These are phyloP conservation scores for Metschnikowia kofuensis DNA, from an alignment of 805 yeast species.

Conservation along the genomic window DNA sequence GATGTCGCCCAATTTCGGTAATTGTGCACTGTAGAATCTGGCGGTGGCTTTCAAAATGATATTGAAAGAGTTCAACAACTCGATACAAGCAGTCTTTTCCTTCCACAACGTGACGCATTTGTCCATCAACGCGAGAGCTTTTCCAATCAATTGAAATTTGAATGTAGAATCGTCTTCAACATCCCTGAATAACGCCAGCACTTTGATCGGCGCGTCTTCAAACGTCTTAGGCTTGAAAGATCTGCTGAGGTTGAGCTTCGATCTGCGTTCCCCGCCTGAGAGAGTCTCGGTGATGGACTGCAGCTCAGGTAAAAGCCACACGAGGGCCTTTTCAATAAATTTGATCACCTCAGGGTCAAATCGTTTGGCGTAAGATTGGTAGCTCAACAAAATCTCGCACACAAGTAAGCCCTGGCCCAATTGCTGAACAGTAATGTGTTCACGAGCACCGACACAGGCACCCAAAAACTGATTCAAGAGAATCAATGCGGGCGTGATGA, in stretches of 20 bases:
- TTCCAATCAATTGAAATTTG: slow-evolving; percentile 32
- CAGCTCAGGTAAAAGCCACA: slow-evolving; percentile 43
- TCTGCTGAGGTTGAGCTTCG: slow-evolving; percentile 16
- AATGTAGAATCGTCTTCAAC: slow-evolving; percentile 15
- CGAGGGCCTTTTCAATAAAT: slow-evolving; percentile 53
- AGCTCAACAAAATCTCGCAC: slow-evolving; percentile 61
- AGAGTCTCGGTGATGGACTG: slow-evolving; percentile 17
- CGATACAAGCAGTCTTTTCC: slow-evolving; percentile 59
- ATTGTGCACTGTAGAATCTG: slow-evolving; percentile 30
- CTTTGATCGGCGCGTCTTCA: slow-evolving; percentile 6
- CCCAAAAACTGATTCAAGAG: slow-evolving; percentile 65
- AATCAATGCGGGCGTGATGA: slow-evolving; percentile 79
- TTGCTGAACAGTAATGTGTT: slow-evolving; percentile 28
- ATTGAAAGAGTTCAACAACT: slow-evolving; percentile 50
- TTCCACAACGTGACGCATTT: slow-evolving; percentile 48
- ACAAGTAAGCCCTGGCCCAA: slow-evolving; percentile 62
- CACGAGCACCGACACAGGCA: slow-evolving; percentile 21
- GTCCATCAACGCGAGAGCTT: slow-evolving; percentile 32
- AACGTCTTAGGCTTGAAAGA: slow-evolving; percentile 13
- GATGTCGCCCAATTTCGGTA: slow-evolving; percentile 31
- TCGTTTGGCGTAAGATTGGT: slow-evolving; percentile 79
- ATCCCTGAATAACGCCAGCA: slow-evolving; percentile 12
- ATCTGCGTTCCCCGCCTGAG: slow-evolving; percentile 5
- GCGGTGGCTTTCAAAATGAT: slow-evolving; percentile 39
- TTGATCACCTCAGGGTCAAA: slow-evolving; percentile 73